Conservation (phyloP, 2,329 filamentous ascomycete species). For the Stagonosporopsis vannaccii region DNA sequence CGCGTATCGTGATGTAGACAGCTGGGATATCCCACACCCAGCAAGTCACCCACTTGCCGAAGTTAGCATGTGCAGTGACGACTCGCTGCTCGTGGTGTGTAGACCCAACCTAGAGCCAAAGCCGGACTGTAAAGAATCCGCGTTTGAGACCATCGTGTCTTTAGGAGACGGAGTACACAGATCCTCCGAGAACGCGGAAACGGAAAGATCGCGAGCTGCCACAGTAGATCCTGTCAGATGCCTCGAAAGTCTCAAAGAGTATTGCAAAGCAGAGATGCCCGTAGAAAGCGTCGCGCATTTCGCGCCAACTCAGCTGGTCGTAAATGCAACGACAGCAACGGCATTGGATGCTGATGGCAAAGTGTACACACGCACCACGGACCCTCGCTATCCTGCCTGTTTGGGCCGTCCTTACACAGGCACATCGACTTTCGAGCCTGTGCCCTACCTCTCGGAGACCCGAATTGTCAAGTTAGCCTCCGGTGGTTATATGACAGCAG, state of each 20-base stretch:
- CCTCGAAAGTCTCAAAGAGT: neutral
- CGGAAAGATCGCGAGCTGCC: neutral
- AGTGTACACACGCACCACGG: constrained; percentile 32
- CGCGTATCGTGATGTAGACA: neutral
- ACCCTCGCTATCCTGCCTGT: constrained; percentile 34
- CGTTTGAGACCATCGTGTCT: neutral
- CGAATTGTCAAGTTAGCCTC: constrained; percentile 33
- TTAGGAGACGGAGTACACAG: neutral
- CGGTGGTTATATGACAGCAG: constrained; percentile 45
- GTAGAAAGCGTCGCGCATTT: constrained; percentile 6
- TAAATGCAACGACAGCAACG: constrained; percentile 35
- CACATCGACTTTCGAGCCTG: constrained; percentile 10
- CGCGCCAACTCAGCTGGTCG: constrained; percentile 2
- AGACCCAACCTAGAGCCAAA: neutral
- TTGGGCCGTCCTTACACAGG: constrained; percentile 29
- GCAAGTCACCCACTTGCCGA: neutral
- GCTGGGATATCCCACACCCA: neutral
- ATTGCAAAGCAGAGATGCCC: neutral
- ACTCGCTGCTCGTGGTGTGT: neutral
- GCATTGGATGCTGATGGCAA: constrained; percentile 23
- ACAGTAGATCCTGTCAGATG: neutral
- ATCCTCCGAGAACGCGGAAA: neutral
- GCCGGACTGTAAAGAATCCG: neutral
- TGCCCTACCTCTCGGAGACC: constrained; percentile 40
- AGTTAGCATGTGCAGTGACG: constrained; percentile 5